phyloP scores from a whole-genome alignment of 306 rosid species.

The Carpinus viminea region DNA sequence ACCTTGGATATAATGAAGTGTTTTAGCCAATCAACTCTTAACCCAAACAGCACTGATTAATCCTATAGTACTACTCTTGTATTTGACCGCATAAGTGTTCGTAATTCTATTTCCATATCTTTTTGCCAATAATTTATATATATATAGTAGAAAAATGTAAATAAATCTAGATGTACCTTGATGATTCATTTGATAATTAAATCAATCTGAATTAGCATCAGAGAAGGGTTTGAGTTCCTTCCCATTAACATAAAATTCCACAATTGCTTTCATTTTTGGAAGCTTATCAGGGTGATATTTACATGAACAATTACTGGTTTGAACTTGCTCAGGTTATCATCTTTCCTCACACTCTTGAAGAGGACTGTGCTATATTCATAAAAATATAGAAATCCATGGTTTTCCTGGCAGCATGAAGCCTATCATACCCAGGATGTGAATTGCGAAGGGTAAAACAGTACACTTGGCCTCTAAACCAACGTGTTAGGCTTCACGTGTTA shows the following conservation, averaged over 20 bases:
- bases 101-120: too few species aligned
- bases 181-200: too few species aligned
- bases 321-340: conserved; percentile 58
- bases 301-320: conserved; percentile 82
- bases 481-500: too few species aligned
- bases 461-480: too few species aligned
- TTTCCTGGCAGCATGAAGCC: conserved; percentile 85
- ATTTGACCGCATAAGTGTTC: too few species aligned
- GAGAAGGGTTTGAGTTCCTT: conserved; percentile 72
- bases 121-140: too few species aligned
- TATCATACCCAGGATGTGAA: conserved; percentile 70
- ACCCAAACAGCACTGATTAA: too few species aligned
- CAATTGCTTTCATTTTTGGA: conserved; percentile 76
- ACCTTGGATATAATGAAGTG: too few species aligned
- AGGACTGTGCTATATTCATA: conserved; percentile 90
- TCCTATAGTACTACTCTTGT: too few species aligned
- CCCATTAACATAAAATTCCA: conserved; percentile 71
- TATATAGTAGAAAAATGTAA: too few species aligned
- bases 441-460: conserved; percentile 80
- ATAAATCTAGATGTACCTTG: too few species aligned
- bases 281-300: conserved; percentile 86
- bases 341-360: conserved; percentile 80
- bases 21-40: too few species aligned
- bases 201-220: conserved; percentile 77
- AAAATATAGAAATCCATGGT: conserved; percentile 83